Base-by-base conservation (phyloP, 441 rosid genomes). In the Rhodomyrtus psidioides region DNA sequence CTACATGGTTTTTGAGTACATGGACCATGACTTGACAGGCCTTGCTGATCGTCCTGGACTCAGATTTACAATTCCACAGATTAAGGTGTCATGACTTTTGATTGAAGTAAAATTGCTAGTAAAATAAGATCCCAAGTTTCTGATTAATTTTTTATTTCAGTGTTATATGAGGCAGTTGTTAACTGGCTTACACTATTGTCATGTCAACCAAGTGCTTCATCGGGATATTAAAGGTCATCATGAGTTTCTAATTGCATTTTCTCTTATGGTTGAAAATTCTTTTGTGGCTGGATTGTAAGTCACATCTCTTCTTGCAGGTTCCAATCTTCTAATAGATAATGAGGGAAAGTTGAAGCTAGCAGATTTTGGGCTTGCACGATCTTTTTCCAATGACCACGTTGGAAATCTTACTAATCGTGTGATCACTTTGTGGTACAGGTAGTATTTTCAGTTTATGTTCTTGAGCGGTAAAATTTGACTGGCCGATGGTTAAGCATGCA, bases 11-110 rank as follows among this genome's bases (percentile, higher is more conserved):
- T 97, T 96, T 83, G 99, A 97, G 88, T 97, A 97, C 92, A 97
- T 97, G 99, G 99, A 97, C 90, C 99, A 97, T 90, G 99, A 97
- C 88, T 91, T 97, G 91, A 96, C 98, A 27, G 99, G 99, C 84
- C 98, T 97, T 86, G 93, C 99, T 88, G 97, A 97, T 91, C 99
- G 99, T 88, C 99, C 99, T 88, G 99, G 98, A 85, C 90, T 95
- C 92, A 95, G 98, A 91, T 97, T 97, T 91, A 90, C 98, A 9
- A 95, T 92, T 83, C 91, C 95, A 53, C 95, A 93, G 86, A 93
- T 93, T 84, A 93, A 93, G 92, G 94, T 92, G 65, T 60, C 24
- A 19, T 19, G 49, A 70, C 79, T 70, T 34, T 34, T 70, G 49
- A 70, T 70, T 70, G 16, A 70, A 65, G 49, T 26, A 70, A 21